phyloP scores from a whole-genome alignment of 139 green algal species.

The Deuterostichococcus epilithicus region DNA sequence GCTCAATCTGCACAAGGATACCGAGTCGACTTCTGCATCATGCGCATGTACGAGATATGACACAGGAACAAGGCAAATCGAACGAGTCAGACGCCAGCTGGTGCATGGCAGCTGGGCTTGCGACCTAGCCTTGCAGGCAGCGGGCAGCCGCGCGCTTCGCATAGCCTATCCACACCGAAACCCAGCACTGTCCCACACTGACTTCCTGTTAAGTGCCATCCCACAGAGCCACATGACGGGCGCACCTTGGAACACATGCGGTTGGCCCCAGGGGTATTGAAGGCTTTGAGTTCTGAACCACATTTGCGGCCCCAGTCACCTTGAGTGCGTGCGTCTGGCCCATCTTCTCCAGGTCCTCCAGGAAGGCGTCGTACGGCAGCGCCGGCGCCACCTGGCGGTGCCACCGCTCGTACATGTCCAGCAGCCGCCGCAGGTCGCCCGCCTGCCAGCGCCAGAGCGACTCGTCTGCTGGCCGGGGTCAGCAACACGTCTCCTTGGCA shows the following conservation, averaged over 20 bases:
- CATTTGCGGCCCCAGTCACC: constrained; percentile 9
- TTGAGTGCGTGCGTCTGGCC: constrained; percentile 30
- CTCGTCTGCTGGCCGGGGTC: too few relatives aligned
- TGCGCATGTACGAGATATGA: neutral
- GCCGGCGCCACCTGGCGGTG: constrained; percentile 38
- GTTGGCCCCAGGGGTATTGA: neutral
- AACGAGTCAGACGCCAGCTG: neutral
- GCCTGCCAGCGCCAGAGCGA: neutral
- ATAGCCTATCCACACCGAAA: neutral
- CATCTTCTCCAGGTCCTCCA: constrained; percentile 35
- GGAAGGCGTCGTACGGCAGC: constrained; percentile 37
- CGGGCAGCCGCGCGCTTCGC: neutral
- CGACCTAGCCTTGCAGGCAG: too few relatives aligned
- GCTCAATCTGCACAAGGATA: constrained; percentile 16
- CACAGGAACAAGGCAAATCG: neutral
- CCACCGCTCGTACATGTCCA: constrained; percentile 57
- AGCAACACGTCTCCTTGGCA: too few relatives aligned
- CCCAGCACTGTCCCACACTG: neutral
- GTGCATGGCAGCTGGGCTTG: too few relatives aligned
- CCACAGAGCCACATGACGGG: neutral
- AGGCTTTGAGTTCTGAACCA: neutral
- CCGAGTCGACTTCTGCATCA: too few relatives aligned
- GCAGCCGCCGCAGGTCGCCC: constrained; percentile 39
- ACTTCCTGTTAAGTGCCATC: neutral
- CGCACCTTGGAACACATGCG: neutral